These are phyloP conservation scores for Phytopythium oedochilum DNA, from an alignment of 352 stramenopile species.

Conservation along the genomic window DNA sequence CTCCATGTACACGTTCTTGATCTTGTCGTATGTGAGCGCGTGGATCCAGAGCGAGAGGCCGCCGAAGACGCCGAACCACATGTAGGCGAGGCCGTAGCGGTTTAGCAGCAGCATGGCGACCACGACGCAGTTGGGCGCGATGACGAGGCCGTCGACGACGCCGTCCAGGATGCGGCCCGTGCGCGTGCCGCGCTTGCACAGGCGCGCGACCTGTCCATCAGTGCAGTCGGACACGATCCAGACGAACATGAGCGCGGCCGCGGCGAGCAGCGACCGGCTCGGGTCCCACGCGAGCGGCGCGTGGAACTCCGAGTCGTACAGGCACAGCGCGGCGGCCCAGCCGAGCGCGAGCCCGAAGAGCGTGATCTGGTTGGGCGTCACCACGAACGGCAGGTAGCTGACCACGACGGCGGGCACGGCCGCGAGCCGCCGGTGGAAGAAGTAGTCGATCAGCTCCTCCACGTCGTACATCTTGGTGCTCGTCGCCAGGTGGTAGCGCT, in stretches of 20 bases:
- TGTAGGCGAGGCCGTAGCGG: conserved; percentile 53
- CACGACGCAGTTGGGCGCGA: conserved; percentile 67
- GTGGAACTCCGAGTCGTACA: conserved; percentile 85
- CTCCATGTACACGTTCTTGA: conserved; percentile 88
- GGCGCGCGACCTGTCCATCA: conserved; percentile 73
- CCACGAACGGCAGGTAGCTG: conserved; percentile 79
- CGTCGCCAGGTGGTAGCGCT: conserved; percentile 69
- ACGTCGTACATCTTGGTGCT: conserved; percentile 87
- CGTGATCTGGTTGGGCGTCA: conserved; percentile 86
- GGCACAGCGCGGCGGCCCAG: conserved; percentile 58
- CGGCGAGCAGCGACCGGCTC: conserved; percentile 43
- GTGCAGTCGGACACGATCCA: conserved; percentile 87
- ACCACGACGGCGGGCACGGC: conserved; percentile 70
- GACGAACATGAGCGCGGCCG: conserved; percentile 61
- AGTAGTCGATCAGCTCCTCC: conserved; percentile 82
- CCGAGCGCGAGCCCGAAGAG: conserved; percentile 69
- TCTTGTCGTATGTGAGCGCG: conserved; percentile 81
- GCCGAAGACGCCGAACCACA: conserved; percentile 41
- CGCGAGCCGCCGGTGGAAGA: conserved; percentile 74
- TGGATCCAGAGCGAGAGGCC: conserved; percentile 77
- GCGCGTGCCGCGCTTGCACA: conserved; percentile 78
- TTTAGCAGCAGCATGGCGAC: conserved; percentile 48
- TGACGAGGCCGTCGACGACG: conserved; percentile 69
- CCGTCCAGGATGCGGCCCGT: conserved; percentile 79
- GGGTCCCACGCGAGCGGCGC: conserved; percentile 57